Conservation (phyloP, 495 filamentous ascomycete species). For the Daldinia loculata region DNA sequence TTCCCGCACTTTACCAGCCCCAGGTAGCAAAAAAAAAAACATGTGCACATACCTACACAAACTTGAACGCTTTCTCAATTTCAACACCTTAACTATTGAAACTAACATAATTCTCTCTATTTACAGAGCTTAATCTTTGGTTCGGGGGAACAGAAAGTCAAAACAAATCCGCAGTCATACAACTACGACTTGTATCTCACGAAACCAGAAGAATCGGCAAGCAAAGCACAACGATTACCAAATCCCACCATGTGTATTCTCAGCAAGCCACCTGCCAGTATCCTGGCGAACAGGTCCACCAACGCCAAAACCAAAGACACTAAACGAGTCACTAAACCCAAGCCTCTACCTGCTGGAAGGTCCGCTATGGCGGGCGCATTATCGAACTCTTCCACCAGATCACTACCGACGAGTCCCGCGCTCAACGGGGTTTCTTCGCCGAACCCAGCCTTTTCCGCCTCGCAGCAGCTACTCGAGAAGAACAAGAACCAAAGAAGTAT, state of each 20-base stretch:
- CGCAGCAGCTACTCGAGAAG: constrained; percentile 62
- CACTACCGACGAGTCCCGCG: constrained; percentile 70
- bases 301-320: constrained; percentile 32
- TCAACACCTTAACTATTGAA: constrained; percentile 3
- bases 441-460: constrained; percentile 60
- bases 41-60: not conserved
- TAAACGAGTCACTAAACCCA: constrained; percentile 42
- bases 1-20: not conserved
- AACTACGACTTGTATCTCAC: constrained; percentile 57
- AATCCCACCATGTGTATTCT: constrained; percentile 58
- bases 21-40: not conserved
- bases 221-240: constrained; percentile 48
- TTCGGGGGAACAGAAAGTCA: constrained; percentile 49
- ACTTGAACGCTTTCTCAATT: constrained; percentile 15
- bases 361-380: constrained; percentile 47
- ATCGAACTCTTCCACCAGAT: constrained; percentile 54
- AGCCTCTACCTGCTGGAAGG: constrained; percentile 55
- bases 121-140: constrained; percentile 53
- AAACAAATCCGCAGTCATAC: constrained; percentile 45
- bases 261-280: constrained; percentile 29
- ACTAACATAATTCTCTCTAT: constrained; percentile 11
- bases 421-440: constrained; percentile 61
- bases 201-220: constrained; percentile 42
- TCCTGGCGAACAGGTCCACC: constrained; percentile 9
- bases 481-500: constrained; percentile 64